phyloP scores from a whole-genome alignment of 2,329 filamentous ascomycete species.

The Gyromitra esculenta region DNA sequence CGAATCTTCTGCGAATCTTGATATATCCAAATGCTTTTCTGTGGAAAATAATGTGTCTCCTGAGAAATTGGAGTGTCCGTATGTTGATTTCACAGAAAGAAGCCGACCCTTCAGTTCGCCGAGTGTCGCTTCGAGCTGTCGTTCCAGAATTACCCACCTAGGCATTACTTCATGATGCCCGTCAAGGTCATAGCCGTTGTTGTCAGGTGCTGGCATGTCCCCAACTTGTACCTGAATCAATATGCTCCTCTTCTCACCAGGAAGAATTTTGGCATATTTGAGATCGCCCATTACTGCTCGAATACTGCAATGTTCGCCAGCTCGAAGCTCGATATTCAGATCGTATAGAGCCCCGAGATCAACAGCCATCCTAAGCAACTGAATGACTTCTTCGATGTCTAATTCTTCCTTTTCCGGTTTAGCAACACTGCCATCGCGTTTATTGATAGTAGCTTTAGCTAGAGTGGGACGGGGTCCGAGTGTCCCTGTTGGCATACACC shows the following conservation, averaged over 20 bases:
- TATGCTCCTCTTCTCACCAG: constrained; percentile 49
- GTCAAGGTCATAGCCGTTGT: constrained; percentile 31
- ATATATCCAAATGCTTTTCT: constrained; percentile 25
- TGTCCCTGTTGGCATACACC: constrained; percentile 45
- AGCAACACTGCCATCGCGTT: neutral
- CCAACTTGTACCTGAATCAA: constrained; percentile 49
- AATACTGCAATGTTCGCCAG: constrained; percentile 46
- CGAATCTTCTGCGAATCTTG: constrained; percentile 49
- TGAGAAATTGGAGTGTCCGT: constrained; percentile 36
- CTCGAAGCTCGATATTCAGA: constrained; percentile 34
- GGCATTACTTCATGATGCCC: constrained; percentile 23
- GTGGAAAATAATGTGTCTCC: constrained; percentile 23
- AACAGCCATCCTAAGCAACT: constrained; percentile 46
- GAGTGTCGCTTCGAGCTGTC: constrained; percentile 50
- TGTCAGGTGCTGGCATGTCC: constrained; percentile 28
- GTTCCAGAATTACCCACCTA: constrained; percentile 38
- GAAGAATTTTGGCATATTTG: constrained; percentile 39
- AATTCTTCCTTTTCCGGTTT: constrained; percentile 3
- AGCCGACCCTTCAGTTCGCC: constrained; percentile 49
- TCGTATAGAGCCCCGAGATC: constrained; percentile 45
- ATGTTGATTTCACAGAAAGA: constrained; percentile 42
- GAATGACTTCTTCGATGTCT: constrained; percentile 42
- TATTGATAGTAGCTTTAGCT: constrained; percentile 1
- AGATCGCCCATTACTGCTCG: constrained; percentile 51
- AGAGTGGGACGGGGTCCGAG: constrained; percentile 15